Base-by-base conservation (phyloP, 331 rosid species). In the Prunus yedoensis region DNA sequence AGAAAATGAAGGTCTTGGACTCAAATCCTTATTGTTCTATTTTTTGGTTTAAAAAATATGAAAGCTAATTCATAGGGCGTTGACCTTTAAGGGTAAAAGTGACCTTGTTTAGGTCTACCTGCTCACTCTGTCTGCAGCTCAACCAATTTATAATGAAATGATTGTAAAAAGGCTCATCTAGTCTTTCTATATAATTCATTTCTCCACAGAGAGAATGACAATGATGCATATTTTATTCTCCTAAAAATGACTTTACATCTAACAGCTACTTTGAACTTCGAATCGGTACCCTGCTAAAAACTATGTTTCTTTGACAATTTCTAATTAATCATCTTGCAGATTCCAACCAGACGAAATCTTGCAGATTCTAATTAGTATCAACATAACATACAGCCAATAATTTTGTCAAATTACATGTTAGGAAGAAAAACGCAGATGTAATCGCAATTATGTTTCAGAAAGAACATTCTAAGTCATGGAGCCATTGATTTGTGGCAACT, bases 71-170 rank as follows among this genome's bases (percentile, higher is more conserved):
- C 47, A 35, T 45, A 57, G 59, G 59, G 47, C 13, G 25, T 72
- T 58, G 77, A 59, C 17, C 57, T 3, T 2, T 59, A 41, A 58
- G 56, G 58, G 43, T 38, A 38, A 38, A 38, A 73, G 30, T 73
- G 21, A 1, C 30, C 11, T 45, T 59, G 77, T 16, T 46, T 73
- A 46, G 58, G 77, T 46, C 59, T 27, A 59, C 60, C 69, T 73
- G 77, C 68, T 59, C 10, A 56, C 66, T 56, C 17, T 58, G 47
- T 16, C 77, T 58, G 64, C 25, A 59, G 77, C 30, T 60, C 77
- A 66, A 46, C 49, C 53, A 47, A 27, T 61, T 47, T 74, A 15
- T 35, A 20, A 71, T 11, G 56, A n/a, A 60, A 11, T 47, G 16
- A 47, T 47, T 12, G 57, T 4, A 38, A 38, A 38, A 38, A 38